Evolutionary conservation across 345 rosid genomes (phyloP).

Genomic region (Theobroma cacao): DNA sequence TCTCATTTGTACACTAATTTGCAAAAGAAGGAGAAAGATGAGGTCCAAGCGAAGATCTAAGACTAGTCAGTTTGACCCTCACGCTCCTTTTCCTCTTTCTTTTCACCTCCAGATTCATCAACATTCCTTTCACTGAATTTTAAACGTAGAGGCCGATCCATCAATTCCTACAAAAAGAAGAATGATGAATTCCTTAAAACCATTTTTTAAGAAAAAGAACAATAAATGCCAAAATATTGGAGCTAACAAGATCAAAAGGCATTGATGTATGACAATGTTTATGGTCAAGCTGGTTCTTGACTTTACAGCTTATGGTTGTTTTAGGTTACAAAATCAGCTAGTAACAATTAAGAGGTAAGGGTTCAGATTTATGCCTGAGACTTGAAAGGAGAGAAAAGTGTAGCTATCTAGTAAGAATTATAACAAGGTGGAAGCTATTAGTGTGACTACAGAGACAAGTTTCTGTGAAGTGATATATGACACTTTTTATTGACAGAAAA

Average conservation of each 20-base stretch:
- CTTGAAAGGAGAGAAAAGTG: background rate
- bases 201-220: background rate
- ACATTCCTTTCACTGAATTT: constrained; percentile 53
- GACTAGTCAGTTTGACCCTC: constrained; percentile 26
- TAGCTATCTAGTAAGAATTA: background rate
- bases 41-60: constrained; percentile 6
- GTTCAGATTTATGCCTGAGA: background rate
- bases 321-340: background rate
- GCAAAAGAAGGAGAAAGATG: constrained; percentile 3
- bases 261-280: no score
- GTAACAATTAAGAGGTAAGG: background rate
- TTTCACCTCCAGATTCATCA: constrained; percentile 42
- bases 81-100: constrained; percentile 22
- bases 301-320: background rate
- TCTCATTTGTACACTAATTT: constrained; percentile 10
- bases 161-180: constrained; percentile 54
- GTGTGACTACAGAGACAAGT: background rate
- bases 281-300: background rate
- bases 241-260: background rate
- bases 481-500: background rate
- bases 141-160: constrained; percentile 75
- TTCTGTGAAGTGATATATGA: background rate
- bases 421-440: background rate
- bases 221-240: background rate
- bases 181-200: constrained; percentile 7